Base-by-base conservation (phyloP, 306 rosid species). In the Medicago lupulina region DNA sequence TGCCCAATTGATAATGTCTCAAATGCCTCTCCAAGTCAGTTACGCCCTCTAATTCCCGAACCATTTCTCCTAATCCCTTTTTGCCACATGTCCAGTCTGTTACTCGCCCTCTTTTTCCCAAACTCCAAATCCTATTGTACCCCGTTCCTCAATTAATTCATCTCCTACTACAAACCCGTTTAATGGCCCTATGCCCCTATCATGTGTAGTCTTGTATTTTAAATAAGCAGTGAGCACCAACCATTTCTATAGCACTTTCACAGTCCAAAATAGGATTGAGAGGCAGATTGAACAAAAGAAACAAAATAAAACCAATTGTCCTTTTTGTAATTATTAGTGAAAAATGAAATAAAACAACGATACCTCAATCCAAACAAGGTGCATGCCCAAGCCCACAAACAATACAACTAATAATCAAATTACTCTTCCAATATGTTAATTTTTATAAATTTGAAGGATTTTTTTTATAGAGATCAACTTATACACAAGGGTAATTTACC, bases 161-260 rank as follows among this genome's bases (percentile, higher is more conserved):
- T 55, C 15, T 55, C 61, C 61, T 18, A 55, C 28, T 11, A 25
- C 38, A 21, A 39, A 58, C 38, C n/a, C 16, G n/a, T 58, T 25
- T 6, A 51, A 51, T 51, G 60, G 60, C 25, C 60, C 25, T 53
- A 53, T 9, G 60, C 25, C 25, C 60, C 25, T 53, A 53, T 18
- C 2, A 3, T 8, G 8, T 53, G 34, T 43, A 41, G 28, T 61
- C n/a, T 28, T 18, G 21, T 64, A 61, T 13, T 44, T 51, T 65
- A 67, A 41, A 65, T 71, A 53, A 19, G 28, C 2, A 4, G 11
- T 54, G 8, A 31, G 67, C 46, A 43, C 43, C 63, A 79, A 66
- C 53, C 58, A 70, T 31, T 55, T 70, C 65, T 49, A 49, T 5
- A 57, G 65, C 16, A 71, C 39, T 58, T 50, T 73, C 57, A 11